Percentiles rank a stretch among this genome's conserved stretches.
Evolutionary conservation across 1,284 basidiomycete species (phyloP).

Genomic region (Rhodotorula sp.): DNA sequence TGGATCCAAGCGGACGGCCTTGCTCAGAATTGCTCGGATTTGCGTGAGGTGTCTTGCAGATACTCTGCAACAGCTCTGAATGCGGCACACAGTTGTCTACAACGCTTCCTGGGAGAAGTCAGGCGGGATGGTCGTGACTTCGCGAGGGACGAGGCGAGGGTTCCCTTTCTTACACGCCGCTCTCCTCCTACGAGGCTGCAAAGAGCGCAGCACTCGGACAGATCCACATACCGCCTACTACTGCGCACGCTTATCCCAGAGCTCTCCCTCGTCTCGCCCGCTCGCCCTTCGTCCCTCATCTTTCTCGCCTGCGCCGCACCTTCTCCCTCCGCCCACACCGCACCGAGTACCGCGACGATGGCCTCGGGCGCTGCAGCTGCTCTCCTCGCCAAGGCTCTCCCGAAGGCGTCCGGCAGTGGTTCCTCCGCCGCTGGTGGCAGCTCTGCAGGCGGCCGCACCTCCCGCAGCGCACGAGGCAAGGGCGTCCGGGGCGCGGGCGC

Average conservation of each 20-base stretch:
- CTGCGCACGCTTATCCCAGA: background rate
- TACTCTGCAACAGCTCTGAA: no score
- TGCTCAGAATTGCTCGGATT: no score
- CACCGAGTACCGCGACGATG: background rate
- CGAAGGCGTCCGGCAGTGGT: constrained; percentile 1
- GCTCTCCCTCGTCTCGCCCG: background rate
- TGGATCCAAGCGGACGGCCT: no score
- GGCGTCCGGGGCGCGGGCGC: constrained; percentile 8
- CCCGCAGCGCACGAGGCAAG: background rate
- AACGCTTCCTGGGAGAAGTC: no score
- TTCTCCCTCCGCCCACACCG: background rate
- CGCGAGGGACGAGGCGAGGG: no score
- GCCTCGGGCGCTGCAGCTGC: constrained; percentile 20
- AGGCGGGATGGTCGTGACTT: no score
- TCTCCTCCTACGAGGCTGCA: no score
- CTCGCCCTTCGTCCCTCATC: background rate
- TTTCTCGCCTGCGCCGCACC: background rate
- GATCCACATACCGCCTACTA: background rate
- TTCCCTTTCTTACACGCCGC: background rate
- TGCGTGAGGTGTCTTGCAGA: no score
- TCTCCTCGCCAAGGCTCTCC: constrained; percentile 19
- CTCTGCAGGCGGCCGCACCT: background rate
- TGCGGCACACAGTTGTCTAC: no score
- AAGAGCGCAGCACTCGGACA: no score
- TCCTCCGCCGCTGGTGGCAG: background rate